Base-by-base conservation (phyloP, 2,329 filamentous ascomycete genomes). In the Stachybotrys elegans region DNA sequence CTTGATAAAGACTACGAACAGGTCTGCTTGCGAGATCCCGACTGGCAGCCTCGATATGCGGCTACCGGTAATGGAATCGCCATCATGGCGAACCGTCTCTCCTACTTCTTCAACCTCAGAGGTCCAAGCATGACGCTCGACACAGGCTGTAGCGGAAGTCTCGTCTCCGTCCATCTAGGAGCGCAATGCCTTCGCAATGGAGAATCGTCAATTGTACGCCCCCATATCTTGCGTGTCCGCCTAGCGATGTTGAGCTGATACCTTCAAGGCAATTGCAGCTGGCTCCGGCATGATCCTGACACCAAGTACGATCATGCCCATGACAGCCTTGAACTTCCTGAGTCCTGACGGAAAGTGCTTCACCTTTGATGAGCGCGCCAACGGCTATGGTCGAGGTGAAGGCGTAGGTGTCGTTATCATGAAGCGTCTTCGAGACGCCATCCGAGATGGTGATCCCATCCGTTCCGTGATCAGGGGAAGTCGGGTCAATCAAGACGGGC, bases 381-480 rank as follows among this genome's bases (percentile, higher is more conserved):
- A 78, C 46, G 83, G 83, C 1, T 86, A 85, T 53, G 80, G 75
- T 0, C 70, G 81, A 23, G 82, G 81, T 2, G 83, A 86, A 53
- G 83, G 81, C 1, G 67, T 78, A 21, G 79, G 72, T 0, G 69
- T 77, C n/a, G 59, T 86, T 2, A 53, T 84, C 4, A 54, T 86
- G 38, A 85, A 85, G 58, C 71, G 71, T 2, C 62, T 85, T 0
- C 62, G 68, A 6, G 73, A 81, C 55, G 82, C 82, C 1, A 51
- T 84, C 5, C 62, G 65, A 11, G 76, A 79, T 50, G 76, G 77
- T n/a, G 78, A 85, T 54, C 73, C 72, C 0, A 76, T 81, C 43
- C 69, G 75, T 9, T 72, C 69, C 11, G 67, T 81, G 19, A 75
- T 83, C 44, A 70, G 76, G n/a, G 73, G 68, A 5, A 76, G 70